phyloP scores from a whole-genome alignment of 139 green algal species.

The Chlamydomonas sphaeroides region DNA sequence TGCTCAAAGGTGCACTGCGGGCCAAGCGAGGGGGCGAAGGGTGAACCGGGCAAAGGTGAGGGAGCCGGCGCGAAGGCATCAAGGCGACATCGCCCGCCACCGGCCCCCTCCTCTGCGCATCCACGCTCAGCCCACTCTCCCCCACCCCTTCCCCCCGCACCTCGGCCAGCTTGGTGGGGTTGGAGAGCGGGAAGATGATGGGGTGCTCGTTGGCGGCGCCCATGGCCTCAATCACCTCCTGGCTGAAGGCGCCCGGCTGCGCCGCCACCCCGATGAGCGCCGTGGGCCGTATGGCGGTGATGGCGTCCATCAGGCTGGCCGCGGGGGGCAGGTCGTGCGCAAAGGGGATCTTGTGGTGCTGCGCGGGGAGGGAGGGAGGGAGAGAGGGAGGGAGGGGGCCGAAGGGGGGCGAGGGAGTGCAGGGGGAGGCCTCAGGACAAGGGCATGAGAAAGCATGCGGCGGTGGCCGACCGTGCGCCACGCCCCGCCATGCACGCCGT shows the following conservation, averaged over 20 bases:
- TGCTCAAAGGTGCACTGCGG: slow-evolving; percentile 86
- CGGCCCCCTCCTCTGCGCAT: too few relatives aligned
- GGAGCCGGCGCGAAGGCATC: too few relatives aligned
- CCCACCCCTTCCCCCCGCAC: too few relatives aligned
- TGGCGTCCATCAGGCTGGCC: slow-evolving; percentile 55
- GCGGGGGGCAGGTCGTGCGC: slow-evolving; percentile 52
- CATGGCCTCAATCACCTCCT: slow-evolving; percentile 66
- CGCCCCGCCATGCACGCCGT: too few relatives aligned
- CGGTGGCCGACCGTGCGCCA: too few relatives aligned
- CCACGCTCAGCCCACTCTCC: too few relatives aligned
- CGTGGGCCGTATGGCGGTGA: slow-evolving; percentile 61
- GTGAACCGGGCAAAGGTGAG: too few relatives aligned
- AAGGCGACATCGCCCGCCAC: too few relatives aligned
- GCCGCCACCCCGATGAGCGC: slow-evolving; percentile 74
- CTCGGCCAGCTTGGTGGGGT: slow-evolving; percentile 88
- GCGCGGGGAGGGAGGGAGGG: neutral
- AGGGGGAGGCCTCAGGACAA: neutral
- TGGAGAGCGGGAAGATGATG: slow-evolving; percentile 94
- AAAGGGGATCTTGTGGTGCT: slow-evolving; percentile 88
- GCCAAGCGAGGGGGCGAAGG: too few relatives aligned
- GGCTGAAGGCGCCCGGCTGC: slow-evolving; percentile 58
- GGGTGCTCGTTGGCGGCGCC: slow-evolving; percentile 73
- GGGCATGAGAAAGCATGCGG: too few relatives aligned
- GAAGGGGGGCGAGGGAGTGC: too few relatives aligned
- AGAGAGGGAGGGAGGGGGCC: neutral